phyloP scores from a whole-genome alignment of 2,329 filamentous ascomycete species.

The Aspergillus nomiae region DNA sequence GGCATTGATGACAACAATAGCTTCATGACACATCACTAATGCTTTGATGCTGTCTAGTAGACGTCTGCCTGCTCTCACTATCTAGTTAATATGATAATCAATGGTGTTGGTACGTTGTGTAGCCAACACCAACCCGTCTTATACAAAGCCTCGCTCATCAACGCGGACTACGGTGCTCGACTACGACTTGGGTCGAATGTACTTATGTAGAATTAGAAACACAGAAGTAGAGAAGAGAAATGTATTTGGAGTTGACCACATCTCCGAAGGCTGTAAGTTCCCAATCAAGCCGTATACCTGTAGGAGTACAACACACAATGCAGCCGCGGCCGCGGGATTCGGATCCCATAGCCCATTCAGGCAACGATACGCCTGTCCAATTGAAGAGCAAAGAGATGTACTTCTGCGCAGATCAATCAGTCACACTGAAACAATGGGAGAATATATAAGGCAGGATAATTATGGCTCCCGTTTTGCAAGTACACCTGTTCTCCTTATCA shows the following conservation, averaged over 20 bases:
- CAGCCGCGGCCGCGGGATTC: constrained; percentile 7
- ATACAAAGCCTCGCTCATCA: background rate
- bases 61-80: background rate
- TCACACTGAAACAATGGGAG: background rate
- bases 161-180: background rate
- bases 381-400: constrained; percentile 7
- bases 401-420: background rate
- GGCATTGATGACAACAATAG: background rate
- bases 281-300: background rate
- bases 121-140: background rate
- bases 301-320: background rate
- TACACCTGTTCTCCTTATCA: background rate
- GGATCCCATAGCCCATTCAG: constrained; percentile 36
- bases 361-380: constrained; percentile 33
- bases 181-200: background rate
- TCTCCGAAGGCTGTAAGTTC: background rate
- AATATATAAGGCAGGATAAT: background rate
- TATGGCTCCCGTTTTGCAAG: background rate
- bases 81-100: background rate
- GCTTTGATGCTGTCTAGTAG: background rate
- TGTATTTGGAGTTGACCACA: background rate
- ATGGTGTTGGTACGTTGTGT: background rate
- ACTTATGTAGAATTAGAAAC: background rate
- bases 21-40: background rate
- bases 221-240: background rate